Evolutionary conservation across 331 rosid species (phyloP), one percentile per base, ranked within the genome.

Genomic region (Stylosanthes scabra): DNA sequence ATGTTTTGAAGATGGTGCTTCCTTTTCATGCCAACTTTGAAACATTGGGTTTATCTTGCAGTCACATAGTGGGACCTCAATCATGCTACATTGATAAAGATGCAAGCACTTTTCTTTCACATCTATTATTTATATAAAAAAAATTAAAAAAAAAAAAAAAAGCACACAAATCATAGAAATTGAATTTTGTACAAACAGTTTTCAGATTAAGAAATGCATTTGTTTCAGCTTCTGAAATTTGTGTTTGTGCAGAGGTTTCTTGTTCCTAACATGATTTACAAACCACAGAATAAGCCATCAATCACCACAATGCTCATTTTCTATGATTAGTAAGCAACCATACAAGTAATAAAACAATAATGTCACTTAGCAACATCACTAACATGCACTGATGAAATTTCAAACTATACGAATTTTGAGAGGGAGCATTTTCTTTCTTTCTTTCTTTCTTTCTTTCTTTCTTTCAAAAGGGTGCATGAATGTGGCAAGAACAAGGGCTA

Each of bases 11-110:
- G n/a, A n/a, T n/a, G 66, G 56, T 60, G 15, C 11, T 61, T 77
- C 76, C 29, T 65, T 77, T 41, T 77, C 66, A 16, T 55, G 72
- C 61, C 63, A 78, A 44, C 77, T 44, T 14, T 45, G 72, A 70
- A 56, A 11, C 55, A 16, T 54, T 52, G 29, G 20, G 50, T 44
- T 62, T 42, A 63, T 66, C 82, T 61, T 76, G 27, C 16, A 11
- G 44, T 42, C 71, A 56, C 70, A 8, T 44, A 42, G 63, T 59
- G 50, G 78, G 75, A n/a, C 78, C 78, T 42, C 55, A 59, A 70
- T 65, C 56, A 29, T 51, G 37, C 1, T 41, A 49, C 2, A 46
- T 39, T 63, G 59, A 75, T 40, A 49, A 16, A 56, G 64, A 25
- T 68, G 50, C 66, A 64, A 42, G 14, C 37, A 52, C 31, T 55